Evolutionary conservation across 257 asterid species (phyloP).

Genomic region (Striga asiatica): DNA sequence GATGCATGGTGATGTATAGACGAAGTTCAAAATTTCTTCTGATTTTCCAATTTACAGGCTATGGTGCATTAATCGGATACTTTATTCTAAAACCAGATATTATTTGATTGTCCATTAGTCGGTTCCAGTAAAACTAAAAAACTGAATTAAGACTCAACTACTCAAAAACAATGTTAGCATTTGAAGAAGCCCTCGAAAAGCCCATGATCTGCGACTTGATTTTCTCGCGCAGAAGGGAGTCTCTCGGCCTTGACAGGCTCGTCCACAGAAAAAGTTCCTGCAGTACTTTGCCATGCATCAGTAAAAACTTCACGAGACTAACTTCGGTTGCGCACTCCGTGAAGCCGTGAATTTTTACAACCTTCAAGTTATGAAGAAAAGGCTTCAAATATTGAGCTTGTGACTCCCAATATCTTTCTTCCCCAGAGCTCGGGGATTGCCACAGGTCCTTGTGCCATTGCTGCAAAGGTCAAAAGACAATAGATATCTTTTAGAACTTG

Average conservation of each 20-base stretch:
- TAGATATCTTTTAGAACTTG: too few relatives aligned
- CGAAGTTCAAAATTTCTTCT: too few relatives aligned
- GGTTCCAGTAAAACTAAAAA: too few relatives aligned
- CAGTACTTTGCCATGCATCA: constrained; percentile 59
- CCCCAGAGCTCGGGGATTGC: constrained; percentile 47
- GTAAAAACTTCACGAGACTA: constrained; percentile 52
- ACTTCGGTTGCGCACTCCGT: constrained; percentile 47
- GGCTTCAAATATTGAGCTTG: constrained; percentile 41
- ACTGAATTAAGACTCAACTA: constrained; percentile 18
- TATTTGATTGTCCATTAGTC: too few relatives aligned
- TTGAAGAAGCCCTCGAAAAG: constrained; percentile 54
- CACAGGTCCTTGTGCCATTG: constrained; percentile 54
- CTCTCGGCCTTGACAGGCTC: constrained; percentile 34
- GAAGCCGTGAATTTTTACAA: constrained; percentile 58
- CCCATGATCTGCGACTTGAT: constrained; percentile 68
- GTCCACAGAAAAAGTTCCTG: constrained; percentile 36
- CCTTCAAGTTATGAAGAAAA: constrained; percentile 48
- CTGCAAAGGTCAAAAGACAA: too few relatives aligned
- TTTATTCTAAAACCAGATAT: too few relatives aligned
- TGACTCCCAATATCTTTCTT: constrained; percentile 73
- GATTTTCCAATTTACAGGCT: too few relatives aligned
- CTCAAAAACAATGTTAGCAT: constrained; percentile 51
- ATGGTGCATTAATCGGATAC: too few relatives aligned
- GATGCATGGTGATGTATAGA: too few relatives aligned
- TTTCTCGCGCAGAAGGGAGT: constrained; percentile 38